Base-by-base conservation (phyloP, 2,329 filamentous ascomycete genomes). In the Ceratocystis lukuohia region DNA sequence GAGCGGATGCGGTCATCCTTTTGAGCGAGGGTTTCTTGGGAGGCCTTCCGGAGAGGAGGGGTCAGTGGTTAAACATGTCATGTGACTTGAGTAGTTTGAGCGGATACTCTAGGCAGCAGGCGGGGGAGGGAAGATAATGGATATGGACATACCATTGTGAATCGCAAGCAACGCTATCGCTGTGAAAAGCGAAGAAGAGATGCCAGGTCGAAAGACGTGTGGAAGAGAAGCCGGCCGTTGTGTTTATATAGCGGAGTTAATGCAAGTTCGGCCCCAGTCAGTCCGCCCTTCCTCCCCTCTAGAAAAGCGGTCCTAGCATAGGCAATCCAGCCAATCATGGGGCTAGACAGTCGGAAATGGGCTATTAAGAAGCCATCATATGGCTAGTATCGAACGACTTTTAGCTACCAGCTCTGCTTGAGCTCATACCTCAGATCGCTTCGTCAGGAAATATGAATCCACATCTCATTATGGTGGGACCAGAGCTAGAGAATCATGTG, bases 1-100 rank as follows among this genome's bases (percentile, higher is more conserved):
- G 82, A 87, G 64, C 97, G 82, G 22, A 71, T 70, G 69, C 91
- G 81, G 70, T 84, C 85, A 75, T 97, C 94, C 72, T 89, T 85
- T 74, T 96, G 89, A 71, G 61, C 64, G 44, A 65, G 61, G 25
- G 67, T 46, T 61, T 64, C 56, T 62, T 41, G 30, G 15, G 65
- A 37, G 56, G 56, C 56, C 56, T 59, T 53, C 25, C 12, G 48
- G 25, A 25, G 62, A 30, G 15, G 12, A n/a, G 71, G n/a, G 41
- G 20, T 12, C 28, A 59, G 56, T 59, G 25, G 33, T 17, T 37
- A n/a, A 30, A 59, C 28, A 59, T 7, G 56, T 37, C 56, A 59
- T 59, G 56, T 37, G 56, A 37, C 30, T n/a, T 30, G 53, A 3
- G 5, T 8, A 8, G 3, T 15, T 25, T 37, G n/a, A 20, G 5